Base-by-base conservation (phyloP, 345 rosid species). In the Ceriops zippeliana region DNA sequence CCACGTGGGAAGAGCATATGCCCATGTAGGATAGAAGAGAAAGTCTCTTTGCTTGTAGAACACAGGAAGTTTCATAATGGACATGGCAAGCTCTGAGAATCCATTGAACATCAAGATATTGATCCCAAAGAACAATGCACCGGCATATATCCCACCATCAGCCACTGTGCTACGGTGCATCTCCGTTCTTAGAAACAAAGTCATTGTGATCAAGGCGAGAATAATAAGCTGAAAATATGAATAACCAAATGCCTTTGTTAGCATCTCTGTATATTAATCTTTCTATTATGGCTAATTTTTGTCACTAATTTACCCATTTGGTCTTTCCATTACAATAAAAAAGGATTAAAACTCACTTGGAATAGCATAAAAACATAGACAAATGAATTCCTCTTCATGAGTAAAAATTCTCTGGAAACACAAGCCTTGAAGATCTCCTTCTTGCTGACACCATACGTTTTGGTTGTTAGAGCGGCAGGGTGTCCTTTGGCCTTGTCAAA, bases 11-110 rank as follows among this genome's bases (percentile, higher is more conserved):
- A 90, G 74, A 62, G 93, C 86, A 75, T 90, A 93, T 37, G 97
- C 89, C 98, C 98, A 93, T 20, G 96, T 26, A 62, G 98, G 97
- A 74, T 78, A 93, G 79, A 90, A 93, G 51, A 85, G 85, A 63
- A 86, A 75, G 76, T 93, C 92, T 70, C 93, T 84, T 72, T 93
- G 97, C 86, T 93, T 93, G 89, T 85, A 93, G 79, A 93, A 93
- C 76, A 93, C 90, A 3, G 93, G 93, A 66, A 90, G 89, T 47
- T 90, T 89, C 80, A 84, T 62, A 73, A 86, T 85, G 59, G 91
- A 81, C 96, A 93, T 70, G 6, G 87, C 69, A 20, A 93, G 85
- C 82, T 93, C 98, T 20, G 97, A 76, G 78, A 90, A 82, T 19
- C 96, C 96, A 42, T 90, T 89, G 73, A 87, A 92, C 88, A 90